Base-by-base conservation (phyloP, 2,329 filamentous ascomycete genomes). In the Diaporthe velutina region DNA sequence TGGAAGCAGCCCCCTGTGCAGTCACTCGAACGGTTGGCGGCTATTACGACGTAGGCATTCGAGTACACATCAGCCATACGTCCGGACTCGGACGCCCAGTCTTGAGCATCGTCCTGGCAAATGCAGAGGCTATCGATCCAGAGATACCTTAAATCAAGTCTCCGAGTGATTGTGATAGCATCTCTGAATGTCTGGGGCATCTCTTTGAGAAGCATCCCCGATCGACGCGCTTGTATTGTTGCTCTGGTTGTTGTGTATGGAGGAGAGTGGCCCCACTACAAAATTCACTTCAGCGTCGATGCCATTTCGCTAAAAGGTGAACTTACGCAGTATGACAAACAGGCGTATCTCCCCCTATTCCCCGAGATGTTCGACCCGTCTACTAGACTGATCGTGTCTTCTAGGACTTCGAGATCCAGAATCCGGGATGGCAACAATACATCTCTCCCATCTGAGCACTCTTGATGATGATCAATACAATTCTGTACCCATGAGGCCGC, bases 241-340 rank as follows among this genome's bases (percentile, higher is more conserved):
- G 22, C n/a, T 12, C 48, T 52, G 22, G 48, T 52, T 52, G 48
- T 52, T 52, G 48, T 52, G n/a, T 25, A 52, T 52, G 48, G 48
- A 25, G n/a, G 22, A 25, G 48, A 52, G 48, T 25, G 8, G n/a
- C 48, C 48, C 48, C 48, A 52, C 48, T 52, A 1, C 3, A 52
- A 25, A 13, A 1, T 25, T 52, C 10, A 25, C 25, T 5, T 52
- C 48, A 52, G 48, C n/a, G 1, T 13, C 12, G 8, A n/a, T 4
- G 22, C 25, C 8, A 13, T 15, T 52, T 5, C 13, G 10, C 2
- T 28, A 12, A 9, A 13, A n/a, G 2, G 0, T 25, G 13, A 25
- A 52, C 48, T n/a, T 52, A 52, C 48, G n/a, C n/a, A 52, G n/a
- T 52, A 52, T 52, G 48, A 52, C 22, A 52, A 52, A n/a, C 48